Conservation (phyloP, 2,329 filamentous ascomycete genomes). For the Pyrenophora teres region DNA sequence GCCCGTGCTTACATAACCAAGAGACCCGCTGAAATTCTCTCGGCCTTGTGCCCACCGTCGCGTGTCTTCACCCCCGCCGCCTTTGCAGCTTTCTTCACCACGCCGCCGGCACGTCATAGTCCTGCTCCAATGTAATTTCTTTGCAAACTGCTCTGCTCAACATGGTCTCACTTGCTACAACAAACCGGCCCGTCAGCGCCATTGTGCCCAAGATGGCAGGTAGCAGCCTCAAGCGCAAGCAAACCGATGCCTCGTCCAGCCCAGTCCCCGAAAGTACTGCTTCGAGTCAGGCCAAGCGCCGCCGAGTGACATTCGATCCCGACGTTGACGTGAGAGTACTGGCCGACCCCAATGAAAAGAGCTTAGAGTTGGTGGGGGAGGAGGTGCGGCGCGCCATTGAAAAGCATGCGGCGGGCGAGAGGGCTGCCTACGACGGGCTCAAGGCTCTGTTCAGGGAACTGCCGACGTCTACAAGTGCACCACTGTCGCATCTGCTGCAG, state of each 20-base stretch:
- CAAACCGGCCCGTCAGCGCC: conserved; percentile 32
- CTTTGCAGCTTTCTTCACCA: conserved; percentile 15
- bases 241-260: conserved; percentile 31
- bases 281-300: conserved; percentile 49
- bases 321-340: conserved; percentile 54
- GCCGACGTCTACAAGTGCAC: conserved; percentile 55
- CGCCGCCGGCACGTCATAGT: conserved; percentile 1
- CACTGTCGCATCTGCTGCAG: conserved; percentile 57
- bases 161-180: conserved; percentile 49
- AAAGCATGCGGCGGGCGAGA: conserved; percentile 58
- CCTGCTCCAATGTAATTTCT: conserved; percentile 37
- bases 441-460: conserved; percentile 58
- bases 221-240: conserved; percentile 48
- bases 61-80: conserved; percentile 22
- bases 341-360: conserved; percentile 56
- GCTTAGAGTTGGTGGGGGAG: conserved; percentile 62
- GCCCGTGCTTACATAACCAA: conserved; percentile 13
- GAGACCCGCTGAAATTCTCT: conserved; percentile 19
- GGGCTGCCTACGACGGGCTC: conserved; percentile 61
- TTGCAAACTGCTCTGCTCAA: conserved; percentile 10
- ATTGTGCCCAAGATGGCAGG: conserved; percentile 32
- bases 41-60: conserved; percentile 12
- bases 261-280: conserved; percentile 39
- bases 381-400: conserved; percentile 64
- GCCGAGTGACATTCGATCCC: conserved; percentile 56